phyloP scores from a whole-genome alignment of 2,329 filamentous ascomycete genomes.

The Madurella fahalii region DNA sequence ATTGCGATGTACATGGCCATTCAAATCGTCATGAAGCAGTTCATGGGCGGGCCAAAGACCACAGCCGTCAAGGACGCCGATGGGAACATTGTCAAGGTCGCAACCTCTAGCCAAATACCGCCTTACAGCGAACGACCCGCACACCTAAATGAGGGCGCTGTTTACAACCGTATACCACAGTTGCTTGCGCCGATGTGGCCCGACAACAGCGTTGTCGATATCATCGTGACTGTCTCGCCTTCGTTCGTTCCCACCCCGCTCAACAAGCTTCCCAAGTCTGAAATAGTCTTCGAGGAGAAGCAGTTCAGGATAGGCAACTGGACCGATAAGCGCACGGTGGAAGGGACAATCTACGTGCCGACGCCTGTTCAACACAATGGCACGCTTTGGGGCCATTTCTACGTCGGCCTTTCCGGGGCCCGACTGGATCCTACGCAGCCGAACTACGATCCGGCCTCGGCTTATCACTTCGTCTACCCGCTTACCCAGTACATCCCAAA shows the following conservation, averaged over 20 bases:
- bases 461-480: conserved; percentile 79
- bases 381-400: conserved; percentile 93
- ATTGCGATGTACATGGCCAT: conserved; percentile 55
- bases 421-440: conserved; percentile 70
- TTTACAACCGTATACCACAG: conserved; percentile 62
- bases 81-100: conserved; percentile 50
- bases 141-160: conserved; percentile 55
- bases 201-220: conserved; percentile 70
- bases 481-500: conserved; percentile 86
- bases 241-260: conserved; percentile 66
- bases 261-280: conserved; percentile 59
- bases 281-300: conserved; percentile 74
- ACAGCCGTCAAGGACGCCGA: conserved; percentile 44
- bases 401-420: conserved; percentile 71
- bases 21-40: conserved; percentile 54
- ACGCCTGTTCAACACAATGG: conserved; percentile 81
- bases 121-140: conserved; percentile 62
- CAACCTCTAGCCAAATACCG: conserved; percentile 55
- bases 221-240: conserved; percentile 78
- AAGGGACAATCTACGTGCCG: conserved; percentile 75
- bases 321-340: conserved; percentile 71
- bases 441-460: conserved; percentile 68
- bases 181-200: conserved; percentile 86
- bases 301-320: conserved; percentile 75
- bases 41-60: conserved; percentile 45